Evolutionary conservation across 2,329 filamentous ascomycete species (phyloP).

Genomic region (Fusarium burgessii): DNA sequence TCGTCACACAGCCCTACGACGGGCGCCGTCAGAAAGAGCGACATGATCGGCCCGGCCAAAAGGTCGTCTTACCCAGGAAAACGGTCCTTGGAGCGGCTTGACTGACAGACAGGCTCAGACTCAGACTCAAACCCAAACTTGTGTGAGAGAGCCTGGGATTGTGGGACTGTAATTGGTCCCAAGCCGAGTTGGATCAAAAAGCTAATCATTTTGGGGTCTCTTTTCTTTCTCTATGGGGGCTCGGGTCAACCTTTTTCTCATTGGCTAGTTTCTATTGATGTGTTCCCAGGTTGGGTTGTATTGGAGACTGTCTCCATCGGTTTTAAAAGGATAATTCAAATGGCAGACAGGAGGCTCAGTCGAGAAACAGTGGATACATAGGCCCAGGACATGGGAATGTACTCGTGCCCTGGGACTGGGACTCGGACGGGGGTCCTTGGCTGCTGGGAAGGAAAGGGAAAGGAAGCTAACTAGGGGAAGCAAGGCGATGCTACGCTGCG

Average conservation of each 20-base stretch:
- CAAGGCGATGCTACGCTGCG: conserved; percentile 28
- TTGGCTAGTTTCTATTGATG: conserved; percentile 21
- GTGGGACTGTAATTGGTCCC: conserved; percentile 29
- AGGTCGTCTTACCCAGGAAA: conserved; percentile 34
- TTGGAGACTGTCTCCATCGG: conserved; percentile 10
- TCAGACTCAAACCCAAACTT: not conserved
- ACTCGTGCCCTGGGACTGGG: not conserved
- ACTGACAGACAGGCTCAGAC: not conserved
- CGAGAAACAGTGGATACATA: not conserved
- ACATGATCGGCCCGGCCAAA: conserved; percentile 41
- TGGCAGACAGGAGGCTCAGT: conserved; percentile 1
- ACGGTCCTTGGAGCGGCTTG: conserved; percentile 37
- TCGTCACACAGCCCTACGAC: conserved; percentile 51
- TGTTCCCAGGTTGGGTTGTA: conserved; percentile 18
- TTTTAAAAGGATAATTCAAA: conserved; percentile 4
- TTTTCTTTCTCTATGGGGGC: conserved; percentile 1
- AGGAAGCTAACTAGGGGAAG: conserved; percentile 16
- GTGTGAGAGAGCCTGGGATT: conserved; percentile 31
- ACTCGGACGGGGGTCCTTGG: not conserved
- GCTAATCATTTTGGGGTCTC: conserved; percentile 20
- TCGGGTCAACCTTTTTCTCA: conserved; percentile 2
- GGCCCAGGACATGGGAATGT: not conserved
- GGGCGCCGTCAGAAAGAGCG: conserved; percentile 34
- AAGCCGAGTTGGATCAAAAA: conserved; percentile 14
- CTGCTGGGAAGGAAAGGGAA: not conserved